These are phyloP conservation scores for Perilla frutescens DNA, from an alignment of 257 asterid genomes.

Conservation along the genomic window DNA sequence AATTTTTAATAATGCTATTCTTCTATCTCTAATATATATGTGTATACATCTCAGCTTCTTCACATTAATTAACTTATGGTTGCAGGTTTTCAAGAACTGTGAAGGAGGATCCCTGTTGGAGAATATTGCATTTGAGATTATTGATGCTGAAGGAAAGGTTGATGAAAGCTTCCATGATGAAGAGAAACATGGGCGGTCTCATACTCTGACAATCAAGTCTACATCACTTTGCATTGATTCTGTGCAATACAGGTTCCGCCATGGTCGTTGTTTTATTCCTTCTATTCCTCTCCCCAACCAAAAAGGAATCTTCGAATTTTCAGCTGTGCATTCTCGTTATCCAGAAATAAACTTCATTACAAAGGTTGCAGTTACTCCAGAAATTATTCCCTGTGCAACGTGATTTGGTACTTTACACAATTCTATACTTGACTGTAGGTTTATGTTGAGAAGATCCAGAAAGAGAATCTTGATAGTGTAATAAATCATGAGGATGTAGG, in stretches of 20 bases:
- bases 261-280: constrained; percentile 61
- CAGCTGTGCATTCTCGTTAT: constrained; percentile 61
- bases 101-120: constrained; percentile 61
- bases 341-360: constrained; percentile 51
- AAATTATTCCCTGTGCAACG: not conserved
- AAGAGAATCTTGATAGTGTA: constrained; percentile 2
- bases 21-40: not conserved
- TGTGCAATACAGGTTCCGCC: constrained; percentile 51
- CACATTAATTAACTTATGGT: constrained; percentile 13
- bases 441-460: constrained; percentile 35
- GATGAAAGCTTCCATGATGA: constrained; percentile 57
- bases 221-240: constrained; percentile 46
- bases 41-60: not conserved
- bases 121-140: constrained; percentile 57
- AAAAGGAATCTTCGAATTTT: constrained; percentile 52
- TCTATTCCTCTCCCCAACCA: constrained; percentile 55
- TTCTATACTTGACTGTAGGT: constrained; percentile 42
- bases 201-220: constrained; percentile 54
- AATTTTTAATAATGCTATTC: not conserved
- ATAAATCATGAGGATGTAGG: constrained; percentile 18
- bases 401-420: not conserved
- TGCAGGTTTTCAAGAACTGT: constrained; percentile 55
- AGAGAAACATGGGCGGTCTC: constrained; percentile 55
- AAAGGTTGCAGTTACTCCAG: constrained; percentile 50
- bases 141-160: constrained; percentile 53